Base-by-base conservation (phyloP, 352 stramenopile genomes). In the Pythium rhizo-oryzae region DNA sequence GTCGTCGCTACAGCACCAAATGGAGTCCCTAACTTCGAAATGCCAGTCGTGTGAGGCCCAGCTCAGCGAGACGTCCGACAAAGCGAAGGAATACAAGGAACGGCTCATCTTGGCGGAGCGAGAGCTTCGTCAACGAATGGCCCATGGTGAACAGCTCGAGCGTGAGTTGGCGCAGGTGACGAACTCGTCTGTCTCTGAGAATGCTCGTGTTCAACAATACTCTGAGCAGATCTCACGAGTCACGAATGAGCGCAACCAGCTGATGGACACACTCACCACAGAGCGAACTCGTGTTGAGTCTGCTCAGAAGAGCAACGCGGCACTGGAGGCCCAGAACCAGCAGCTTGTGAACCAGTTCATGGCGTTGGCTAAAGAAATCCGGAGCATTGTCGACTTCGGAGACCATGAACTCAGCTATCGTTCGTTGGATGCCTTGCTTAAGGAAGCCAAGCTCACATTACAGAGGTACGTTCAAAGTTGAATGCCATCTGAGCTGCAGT, bases 11-110 rank as follows among this genome's bases (percentile, higher is more conserved):
- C 80, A 89, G 64, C 55, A 82, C 21, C 72, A 89, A 21, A 41
- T 88, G 0, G 79, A 90, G 52, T 56, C 70, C 6, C 70, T 89
- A 24, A 72, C 86, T 62, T 70, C 62, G 16, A 87, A 85, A 23
- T 76, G 86, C 16, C 68, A 75, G 28, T 50, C 78, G 2, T 85
- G 76, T 24, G 77, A 90, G 19, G 35, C 74, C 11, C 72, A 58
- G 8, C 24, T 65, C 0, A 51, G 24, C 13, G 78, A 80, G 11
- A 81, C 89, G 44, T 71, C 70, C 9, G 71, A 65, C 8, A 74
- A 75, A 54, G 28, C 71, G 4, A 77, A 79, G 12, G 65, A 87
- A 16, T 82, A 72, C 28, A 74, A 77, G 30, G 64, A 74, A 0
- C 73, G 72, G 43, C 47, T 83, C 24, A 65, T 64, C 1, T 47